Conservation (phyloP, 345 rosid genomes). For the Raphanus raphanistrum region DNA sequence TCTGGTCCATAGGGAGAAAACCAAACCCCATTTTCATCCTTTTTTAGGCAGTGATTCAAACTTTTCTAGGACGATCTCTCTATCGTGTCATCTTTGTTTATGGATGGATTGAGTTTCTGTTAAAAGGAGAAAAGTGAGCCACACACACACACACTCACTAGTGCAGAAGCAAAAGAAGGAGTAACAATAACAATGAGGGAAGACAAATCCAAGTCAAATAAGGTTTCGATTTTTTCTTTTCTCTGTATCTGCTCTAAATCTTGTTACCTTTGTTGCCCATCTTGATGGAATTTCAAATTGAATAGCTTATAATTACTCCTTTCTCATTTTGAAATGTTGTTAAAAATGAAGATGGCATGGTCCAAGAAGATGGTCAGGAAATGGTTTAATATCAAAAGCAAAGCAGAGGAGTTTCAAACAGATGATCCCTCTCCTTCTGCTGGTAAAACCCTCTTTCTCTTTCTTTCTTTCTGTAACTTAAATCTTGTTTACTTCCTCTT, state of each 20-base stretch:
- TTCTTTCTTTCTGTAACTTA: background rate
- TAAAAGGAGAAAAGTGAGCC: slow-evolving; percentile 16
- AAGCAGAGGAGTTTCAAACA: slow-evolving; percentile 89
- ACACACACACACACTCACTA: slow-evolving; percentile 37
- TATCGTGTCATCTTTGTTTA: background rate
- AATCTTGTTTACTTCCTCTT: slow-evolving; percentile 31
- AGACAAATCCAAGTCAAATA: slow-evolving; percentile 76
- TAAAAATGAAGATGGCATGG: slow-evolving; percentile 81
- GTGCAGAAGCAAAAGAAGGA: slow-evolving; percentile 33
- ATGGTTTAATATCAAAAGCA: slow-evolving; percentile 89
- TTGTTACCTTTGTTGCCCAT: slow-evolving; percentile 10
- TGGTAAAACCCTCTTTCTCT: slow-evolving; percentile 38
- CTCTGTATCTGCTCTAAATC: background rate
- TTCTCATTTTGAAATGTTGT: slow-evolving; percentile 1
- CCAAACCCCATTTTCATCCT: background rate
- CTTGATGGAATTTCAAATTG: background rate
- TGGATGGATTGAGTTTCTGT: slow-evolving; percentile 24
- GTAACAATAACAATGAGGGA: slow-evolving; percentile 69
- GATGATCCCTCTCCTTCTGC: slow-evolving; percentile 45
- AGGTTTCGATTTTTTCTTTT: slow-evolving; percentile 47
- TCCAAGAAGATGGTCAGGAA: slow-evolving; percentile 92
- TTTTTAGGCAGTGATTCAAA: slow-evolving; percentile 6
- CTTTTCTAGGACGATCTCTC: background rate
- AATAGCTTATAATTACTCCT: background rate
- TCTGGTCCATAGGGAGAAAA: slow-evolving; percentile 12